These are phyloP conservation scores for Coemansia sp. DNA, from an alignment of 192 early-diverging fungal genomes.

Conservation along the genomic window DNA sequence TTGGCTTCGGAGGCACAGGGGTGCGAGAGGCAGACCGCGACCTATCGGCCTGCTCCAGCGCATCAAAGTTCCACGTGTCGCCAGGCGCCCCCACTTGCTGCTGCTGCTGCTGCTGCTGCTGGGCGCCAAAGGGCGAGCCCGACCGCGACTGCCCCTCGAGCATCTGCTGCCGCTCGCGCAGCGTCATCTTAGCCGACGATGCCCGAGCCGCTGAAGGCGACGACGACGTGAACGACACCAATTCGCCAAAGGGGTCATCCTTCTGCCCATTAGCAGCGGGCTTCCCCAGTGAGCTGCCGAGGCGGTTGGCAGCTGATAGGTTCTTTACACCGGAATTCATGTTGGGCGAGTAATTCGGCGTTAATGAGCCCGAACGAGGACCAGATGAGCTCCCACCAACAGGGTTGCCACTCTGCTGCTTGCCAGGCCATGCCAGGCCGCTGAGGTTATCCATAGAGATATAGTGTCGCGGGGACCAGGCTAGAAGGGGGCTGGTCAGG, in stretches of 20 bases:
- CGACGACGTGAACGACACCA: conserved; percentile 38
- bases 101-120: conserved; percentile 10
- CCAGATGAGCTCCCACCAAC: background rate
- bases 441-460: conserved; percentile 39
- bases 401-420: background rate
- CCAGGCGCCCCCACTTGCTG: background rate
- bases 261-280: background rate
- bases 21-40: conserved; percentile 19
- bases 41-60: conserved; percentile 21
- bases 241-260: conserved; percentile 52
- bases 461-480: no score
- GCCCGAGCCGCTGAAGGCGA: conserved; percentile 7
- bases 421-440: conserved; percentile 30
- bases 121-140: conserved; percentile 19
- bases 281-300: background rate
- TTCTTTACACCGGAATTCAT: conserved; percentile 4
- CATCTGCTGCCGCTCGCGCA: conserved; percentile 45
- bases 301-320: background rate
- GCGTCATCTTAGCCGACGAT: conserved; percentile 34
- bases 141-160: conserved; percentile 29
- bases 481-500: no score
- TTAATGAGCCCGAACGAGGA: conserved; percentile 1
- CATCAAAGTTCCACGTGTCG: conserved; percentile 51
- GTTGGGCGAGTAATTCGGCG: conserved; percentile 46
- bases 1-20: conserved; percentile 11